Conservation (phyloP, 2,329 filamentous ascomycete species). For the Fusarium xylarioides region DNA sequence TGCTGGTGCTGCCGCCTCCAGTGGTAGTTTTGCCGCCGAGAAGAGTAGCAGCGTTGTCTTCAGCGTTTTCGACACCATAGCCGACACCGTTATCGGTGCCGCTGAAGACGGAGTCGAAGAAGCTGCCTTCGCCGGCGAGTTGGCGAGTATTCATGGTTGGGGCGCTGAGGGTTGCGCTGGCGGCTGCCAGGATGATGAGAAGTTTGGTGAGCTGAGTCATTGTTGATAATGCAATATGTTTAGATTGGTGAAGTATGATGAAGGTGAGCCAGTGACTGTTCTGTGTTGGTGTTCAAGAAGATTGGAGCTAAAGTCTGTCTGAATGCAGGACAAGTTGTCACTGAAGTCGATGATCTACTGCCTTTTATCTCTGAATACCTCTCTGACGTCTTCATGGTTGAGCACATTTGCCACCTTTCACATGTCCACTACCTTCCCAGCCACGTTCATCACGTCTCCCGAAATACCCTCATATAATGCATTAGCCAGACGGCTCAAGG, state of each 20-base stretch:
- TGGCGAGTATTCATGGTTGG: background rate
- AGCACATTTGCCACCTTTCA: rapidly evolving
- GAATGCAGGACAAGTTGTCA: rapidly evolving
- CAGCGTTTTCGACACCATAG: background rate
- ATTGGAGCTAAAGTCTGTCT: background rate
- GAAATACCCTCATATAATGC: background rate
- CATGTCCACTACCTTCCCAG: background rate
- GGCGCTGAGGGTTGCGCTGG: background rate
- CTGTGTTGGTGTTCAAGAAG: background rate
- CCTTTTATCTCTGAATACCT: background rate
- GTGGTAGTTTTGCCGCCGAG: background rate
- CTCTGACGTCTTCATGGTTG: background rate
- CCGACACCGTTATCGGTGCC: background rate
- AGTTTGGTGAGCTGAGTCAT: background rate
- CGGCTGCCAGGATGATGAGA: background rate
- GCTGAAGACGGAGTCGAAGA: background rate
- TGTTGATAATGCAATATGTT: background rate
- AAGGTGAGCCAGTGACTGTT: background rate
- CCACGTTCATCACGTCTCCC: background rate
- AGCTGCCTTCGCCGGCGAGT: background rate
- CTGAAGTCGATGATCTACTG: rapidly evolving
- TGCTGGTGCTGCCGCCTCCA: background rate
- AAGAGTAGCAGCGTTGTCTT: background rate
- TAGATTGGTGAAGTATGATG: background rate
- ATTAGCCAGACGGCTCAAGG: rapidly evolving